phyloP scores from a whole-genome alignment of 2,329 filamentous ascomycete species.

The Cladosporium phlei region DNA sequence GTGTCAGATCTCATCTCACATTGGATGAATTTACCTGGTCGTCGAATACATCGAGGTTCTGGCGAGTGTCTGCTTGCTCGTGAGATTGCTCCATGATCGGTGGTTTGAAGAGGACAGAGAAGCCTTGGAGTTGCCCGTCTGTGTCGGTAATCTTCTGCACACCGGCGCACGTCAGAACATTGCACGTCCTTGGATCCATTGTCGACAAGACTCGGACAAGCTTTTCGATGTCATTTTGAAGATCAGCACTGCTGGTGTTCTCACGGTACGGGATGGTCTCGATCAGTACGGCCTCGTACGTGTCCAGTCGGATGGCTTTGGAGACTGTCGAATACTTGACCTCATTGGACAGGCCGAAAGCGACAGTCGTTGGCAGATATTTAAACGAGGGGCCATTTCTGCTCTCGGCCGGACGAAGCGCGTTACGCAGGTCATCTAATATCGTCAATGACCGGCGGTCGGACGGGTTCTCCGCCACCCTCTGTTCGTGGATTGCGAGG shows the following conservation, averaged over 20 bases:
- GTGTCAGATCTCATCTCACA: no score
- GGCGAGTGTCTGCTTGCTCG: no score
- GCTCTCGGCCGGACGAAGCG: background rate
- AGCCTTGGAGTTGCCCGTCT: background rate
- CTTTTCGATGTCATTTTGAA: background rate
- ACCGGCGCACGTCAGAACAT: background rate
- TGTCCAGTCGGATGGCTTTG: background rate
- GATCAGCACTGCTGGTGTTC: background rate
- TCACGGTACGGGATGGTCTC: background rate
- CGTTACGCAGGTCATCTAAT: background rate
- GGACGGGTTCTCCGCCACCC: background rate
- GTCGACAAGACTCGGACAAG: conserved; percentile 1
- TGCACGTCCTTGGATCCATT: background rate
- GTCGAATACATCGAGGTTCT: no score
- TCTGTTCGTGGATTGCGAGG: background rate
- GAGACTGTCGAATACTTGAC: background rate
- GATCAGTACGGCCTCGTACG: background rate
- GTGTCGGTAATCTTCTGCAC: background rate
- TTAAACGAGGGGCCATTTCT: background rate
- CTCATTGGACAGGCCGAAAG: background rate
- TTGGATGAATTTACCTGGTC: no score
- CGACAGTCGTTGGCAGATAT: background rate
- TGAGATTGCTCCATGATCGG: no score
- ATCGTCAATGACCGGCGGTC: background rate
- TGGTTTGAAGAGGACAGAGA: conserved; percentile 1